Evolutionary conservation across 352 stramenopile genomes (phyloP).

Genomic region (Phytopythium ostracodes): DNA sequence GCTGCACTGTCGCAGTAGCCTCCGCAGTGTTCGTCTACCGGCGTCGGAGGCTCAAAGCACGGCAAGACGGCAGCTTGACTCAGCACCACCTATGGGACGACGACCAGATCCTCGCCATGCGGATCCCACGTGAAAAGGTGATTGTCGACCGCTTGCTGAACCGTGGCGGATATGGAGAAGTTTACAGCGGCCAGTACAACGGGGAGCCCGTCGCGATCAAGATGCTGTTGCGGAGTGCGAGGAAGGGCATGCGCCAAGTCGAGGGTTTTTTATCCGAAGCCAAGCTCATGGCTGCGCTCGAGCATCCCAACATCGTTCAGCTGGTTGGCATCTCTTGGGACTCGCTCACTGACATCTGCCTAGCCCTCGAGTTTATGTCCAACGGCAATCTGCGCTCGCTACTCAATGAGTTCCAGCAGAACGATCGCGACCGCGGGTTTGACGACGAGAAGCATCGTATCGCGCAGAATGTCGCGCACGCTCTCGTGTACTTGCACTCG

Average conservation of each 20-base stretch:
- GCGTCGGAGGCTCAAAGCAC: background rate
- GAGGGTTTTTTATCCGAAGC: slow-evolving; percentile 40
- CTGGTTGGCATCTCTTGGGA: slow-evolving; percentile 52
- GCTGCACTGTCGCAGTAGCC: too few species aligned
- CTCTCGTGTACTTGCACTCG: slow-evolving; percentile 40
- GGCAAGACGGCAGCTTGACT: background rate
- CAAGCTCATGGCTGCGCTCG: slow-evolving; percentile 36
- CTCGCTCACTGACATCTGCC: slow-evolving; percentile 36
- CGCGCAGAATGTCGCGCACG: slow-evolving; percentile 24
- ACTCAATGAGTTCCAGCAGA: slow-evolving; percentile 24
- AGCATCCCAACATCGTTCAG: slow-evolving; percentile 35
- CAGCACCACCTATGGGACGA: slow-evolving; percentile 27
- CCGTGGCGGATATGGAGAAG: slow-evolving; percentile 42
- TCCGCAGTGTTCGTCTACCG: background rate
- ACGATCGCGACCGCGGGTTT: slow-evolving; percentile 26
- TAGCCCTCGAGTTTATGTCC: slow-evolving; percentile 39
- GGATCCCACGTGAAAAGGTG: slow-evolving; percentile 32
- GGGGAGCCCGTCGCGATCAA: slow-evolving; percentile 44
- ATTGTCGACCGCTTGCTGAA: slow-evolving; percentile 16
- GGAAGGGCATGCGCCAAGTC: slow-evolving; percentile 29
- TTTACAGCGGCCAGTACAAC: slow-evolving; percentile 37
- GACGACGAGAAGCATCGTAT: slow-evolving; percentile 32
- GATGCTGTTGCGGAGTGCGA: slow-evolving; percentile 26
- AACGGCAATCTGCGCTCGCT: slow-evolving; percentile 34
- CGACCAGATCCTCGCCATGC: slow-evolving; percentile 28